Evolutionary conservation across 331 rosid species (phyloP).

Genomic region (Malus hybrid): DNA sequence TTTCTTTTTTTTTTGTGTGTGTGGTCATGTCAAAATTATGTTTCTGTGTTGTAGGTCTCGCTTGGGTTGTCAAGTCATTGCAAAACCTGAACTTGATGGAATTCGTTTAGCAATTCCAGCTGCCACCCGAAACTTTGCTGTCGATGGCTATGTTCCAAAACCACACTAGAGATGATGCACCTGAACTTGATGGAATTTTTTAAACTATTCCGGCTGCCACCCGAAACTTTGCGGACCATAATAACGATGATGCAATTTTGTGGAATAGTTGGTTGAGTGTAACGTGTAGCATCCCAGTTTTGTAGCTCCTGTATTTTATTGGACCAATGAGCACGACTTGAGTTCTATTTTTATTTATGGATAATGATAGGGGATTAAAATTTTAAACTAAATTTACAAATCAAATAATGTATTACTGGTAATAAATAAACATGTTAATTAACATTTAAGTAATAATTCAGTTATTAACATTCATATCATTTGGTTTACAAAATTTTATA

Average conservation of each 20-base stretch:
- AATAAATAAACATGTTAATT: no score
- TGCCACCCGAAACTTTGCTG: constrained; percentile 86
- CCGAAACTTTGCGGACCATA: no score
- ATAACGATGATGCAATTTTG: neutral
- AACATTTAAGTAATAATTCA: no score
- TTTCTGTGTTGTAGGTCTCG: constrained; percentile 36
- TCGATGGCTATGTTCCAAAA: constrained; percentile 86
- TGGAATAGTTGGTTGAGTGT: constrained; percentile 1
- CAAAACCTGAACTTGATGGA: constrained; percentile 80
- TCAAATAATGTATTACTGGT: no score
- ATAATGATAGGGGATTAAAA: no score
- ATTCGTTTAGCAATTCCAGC: constrained; percentile 80
- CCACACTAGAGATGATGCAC: constrained; percentile 71
- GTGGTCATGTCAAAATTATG: neutral
- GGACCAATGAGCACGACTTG: constrained; percentile 7
- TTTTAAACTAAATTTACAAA: no score
- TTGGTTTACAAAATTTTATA: no score
- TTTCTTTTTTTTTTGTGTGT: no score
- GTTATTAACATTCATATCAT: no score
- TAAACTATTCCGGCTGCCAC: constrained; percentile 59
- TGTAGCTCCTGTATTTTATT: constrained; percentile 17
- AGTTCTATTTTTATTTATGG: no score
- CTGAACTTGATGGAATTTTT: constrained; percentile 72
- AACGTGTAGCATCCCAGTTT: constrained; percentile 19
- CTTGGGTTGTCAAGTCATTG: constrained; percentile 77